A percentile compares a stretch with the other conserved stretches of the same genome.
These are phyloP conservation scores for Chrysanthemum lavandulifolium DNA, from an alignment of 129 eudicot genomes.

Conservation along the genomic window DNA sequence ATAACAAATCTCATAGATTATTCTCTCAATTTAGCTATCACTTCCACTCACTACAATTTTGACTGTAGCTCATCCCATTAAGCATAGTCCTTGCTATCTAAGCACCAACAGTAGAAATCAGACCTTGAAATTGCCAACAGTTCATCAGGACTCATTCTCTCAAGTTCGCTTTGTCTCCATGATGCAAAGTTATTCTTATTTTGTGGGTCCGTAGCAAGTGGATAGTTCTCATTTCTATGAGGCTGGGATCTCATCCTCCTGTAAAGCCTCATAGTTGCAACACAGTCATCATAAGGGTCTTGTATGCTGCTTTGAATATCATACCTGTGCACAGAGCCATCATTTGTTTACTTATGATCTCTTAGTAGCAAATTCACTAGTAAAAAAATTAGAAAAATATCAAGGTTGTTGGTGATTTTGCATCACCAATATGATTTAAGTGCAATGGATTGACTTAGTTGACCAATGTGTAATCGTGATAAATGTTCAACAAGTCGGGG, in stretches of 20 bases:
- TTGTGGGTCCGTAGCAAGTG: constrained; percentile 78
- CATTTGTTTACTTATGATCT: not conserved
- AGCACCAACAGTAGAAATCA: constrained; percentile 97
- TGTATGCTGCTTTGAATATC: constrained; percentile 83
- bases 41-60: constrained; percentile 3
- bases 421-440: no score
- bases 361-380: not conserved
- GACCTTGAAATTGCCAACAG: constrained; percentile 74
- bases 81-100: constrained; percentile 53
- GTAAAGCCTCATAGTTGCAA: constrained; percentile 86
- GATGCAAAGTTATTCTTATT: constrained; percentile 72
- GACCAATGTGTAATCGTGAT: no score
- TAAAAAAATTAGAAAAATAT: not conserved
- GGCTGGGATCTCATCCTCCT: constrained; percentile 72
- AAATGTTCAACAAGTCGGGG: no score
- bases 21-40: constrained; percentile 21
- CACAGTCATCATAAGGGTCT: constrained; percentile 90
- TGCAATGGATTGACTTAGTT: no score
- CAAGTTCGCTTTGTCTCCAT: constrained; percentile 87
- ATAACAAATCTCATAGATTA: constrained; percentile 13
- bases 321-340: constrained; percentile 41
- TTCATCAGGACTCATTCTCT: constrained; percentile 80
- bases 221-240: constrained; percentile 66
- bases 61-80: constrained; percentile 8
- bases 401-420: no score